Conservation (phyloP, 805 yeast genomes). For the Wickerhamomyces sydowiorum region DNA sequence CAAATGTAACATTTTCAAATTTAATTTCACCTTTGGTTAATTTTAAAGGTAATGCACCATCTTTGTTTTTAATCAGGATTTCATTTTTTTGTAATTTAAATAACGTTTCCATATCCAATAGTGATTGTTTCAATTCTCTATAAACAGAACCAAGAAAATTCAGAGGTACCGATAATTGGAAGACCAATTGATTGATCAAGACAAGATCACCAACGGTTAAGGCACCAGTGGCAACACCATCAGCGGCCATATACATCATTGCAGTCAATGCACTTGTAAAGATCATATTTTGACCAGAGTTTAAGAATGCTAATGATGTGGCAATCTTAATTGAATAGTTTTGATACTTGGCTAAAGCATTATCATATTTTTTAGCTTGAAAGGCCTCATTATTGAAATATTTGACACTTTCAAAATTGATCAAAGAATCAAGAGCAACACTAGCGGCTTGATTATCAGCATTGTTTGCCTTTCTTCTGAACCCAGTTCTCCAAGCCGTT, state of each 20-base stretch:
- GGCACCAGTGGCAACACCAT: conserved; percentile 79
- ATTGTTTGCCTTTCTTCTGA: conserved; percentile 80
- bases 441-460: conserved; percentile 97
- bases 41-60: conserved; percentile 55
- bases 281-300: conserved; percentile 74
- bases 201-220: conserved; percentile 94
- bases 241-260: conserved; percentile 98
- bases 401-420: conserved; percentile 91
- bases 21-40: conserved; percentile 58
- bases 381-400: conserved; percentile 86
- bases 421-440: conserved; percentile 88
- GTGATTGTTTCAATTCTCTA: conserved; percentile 87
- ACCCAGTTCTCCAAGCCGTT: conserved; percentile 94
- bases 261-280: conserved; percentile 87
- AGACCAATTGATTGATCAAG: conserved; percentile 89
- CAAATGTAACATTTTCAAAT: conserved; percentile 90
- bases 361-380: conserved; percentile 76
- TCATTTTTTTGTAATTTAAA: conserved; percentile 79
- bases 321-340: conserved; percentile 69
- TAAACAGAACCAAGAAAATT: conserved; percentile 95
- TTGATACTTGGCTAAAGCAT: conserved; percentile 69
- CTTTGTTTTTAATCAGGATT: conserved; percentile 56
- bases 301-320: conserved; percentile 72
- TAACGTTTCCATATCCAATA: conserved; percentile 92
- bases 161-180: conserved; percentile 91